Conservation (phyloP, 495 filamentous ascomycete genomes). For the Penicillium parvum region DNA sequence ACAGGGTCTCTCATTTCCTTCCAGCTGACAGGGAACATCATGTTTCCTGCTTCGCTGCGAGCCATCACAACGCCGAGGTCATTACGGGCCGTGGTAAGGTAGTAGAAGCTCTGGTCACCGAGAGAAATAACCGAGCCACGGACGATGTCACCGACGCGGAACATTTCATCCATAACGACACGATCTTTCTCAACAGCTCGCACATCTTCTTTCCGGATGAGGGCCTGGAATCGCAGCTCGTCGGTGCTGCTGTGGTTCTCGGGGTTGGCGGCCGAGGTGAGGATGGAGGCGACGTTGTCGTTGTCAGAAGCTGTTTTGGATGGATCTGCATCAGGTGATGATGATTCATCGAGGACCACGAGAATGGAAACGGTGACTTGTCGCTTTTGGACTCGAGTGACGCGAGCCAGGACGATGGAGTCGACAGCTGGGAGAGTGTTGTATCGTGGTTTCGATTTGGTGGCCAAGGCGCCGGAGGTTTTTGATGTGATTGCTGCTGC, state of each 20-base stretch:
- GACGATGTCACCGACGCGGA: conserved; percentile 90
- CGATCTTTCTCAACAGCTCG: conserved; percentile 93
- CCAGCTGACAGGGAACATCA: conserved; percentile 91
- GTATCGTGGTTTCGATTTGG: conserved; percentile 31
- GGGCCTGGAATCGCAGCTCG: conserved; percentile 45
- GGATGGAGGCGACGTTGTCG: conserved; percentile 48
- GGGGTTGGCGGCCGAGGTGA: conserved; percentile 39
- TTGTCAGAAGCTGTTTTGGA: conserved; percentile 38
- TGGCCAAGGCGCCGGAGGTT: conserved; percentile 25
- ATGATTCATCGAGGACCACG: conserved; percentile 57
- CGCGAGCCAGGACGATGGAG: conserved; percentile 73
- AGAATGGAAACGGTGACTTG: conserved; percentile 82
- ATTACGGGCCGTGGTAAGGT: conserved; percentile 82
- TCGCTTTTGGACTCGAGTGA: conserved; percentile 75
- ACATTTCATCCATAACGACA: conserved; percentile 85
- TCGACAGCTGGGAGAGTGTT: conserved; percentile 78
- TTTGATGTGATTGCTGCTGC: conserved; percentile 7
- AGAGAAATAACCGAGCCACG: conserved; percentile 84
- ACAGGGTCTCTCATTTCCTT: conserved; percentile 83
- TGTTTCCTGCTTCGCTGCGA: conserved; percentile 78
- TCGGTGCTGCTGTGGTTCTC: conserved; percentile 46
- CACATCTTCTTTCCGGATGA: conserved; percentile 78
- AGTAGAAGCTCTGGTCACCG: conserved; percentile 92
- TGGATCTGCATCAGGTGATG: conserved; percentile 34
- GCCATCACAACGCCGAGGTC: conserved; percentile 94